phyloP scores from a whole-genome alignment of 2,329 filamentous ascomycete genomes.

The Cladophialophora yegresii region DNA sequence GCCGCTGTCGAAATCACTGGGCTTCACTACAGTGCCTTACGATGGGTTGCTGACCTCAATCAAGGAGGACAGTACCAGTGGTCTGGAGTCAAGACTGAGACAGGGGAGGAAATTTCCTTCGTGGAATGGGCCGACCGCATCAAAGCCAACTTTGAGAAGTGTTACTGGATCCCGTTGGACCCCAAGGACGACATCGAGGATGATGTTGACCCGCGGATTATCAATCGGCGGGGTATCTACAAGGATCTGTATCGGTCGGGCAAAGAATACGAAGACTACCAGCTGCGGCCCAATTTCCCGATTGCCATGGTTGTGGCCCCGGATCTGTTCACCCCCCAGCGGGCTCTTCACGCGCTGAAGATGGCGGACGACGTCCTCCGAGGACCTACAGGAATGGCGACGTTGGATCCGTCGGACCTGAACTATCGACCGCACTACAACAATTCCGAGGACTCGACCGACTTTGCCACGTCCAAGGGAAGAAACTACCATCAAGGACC shows the following conservation, averaged over 20 bases:
- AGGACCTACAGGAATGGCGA: constrained; percentile 92
- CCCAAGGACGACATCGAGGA: constrained; percentile 69
- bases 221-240: constrained; percentile 95
- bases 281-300: constrained; percentile 88
- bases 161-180: constrained; percentile 79
- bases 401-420: constrained; percentile 83
- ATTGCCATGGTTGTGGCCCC: constrained; percentile 95
- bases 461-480: constrained; percentile 91
- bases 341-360: constrained; percentile 77
- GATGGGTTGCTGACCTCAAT: constrained; percentile 72
- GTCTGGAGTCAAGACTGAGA: constrained; percentile 67
- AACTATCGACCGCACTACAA: constrained; percentile 95
- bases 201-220: constrained; percentile 73
- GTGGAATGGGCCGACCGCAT: constrained; percentile 77
- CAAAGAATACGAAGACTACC: constrained; percentile 97
- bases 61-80: constrained; percentile 71
- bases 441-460: constrained; percentile 88
- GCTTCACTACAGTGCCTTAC: constrained; percentile 83
- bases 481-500: constrained; percentile 98
- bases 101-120: constrained; percentile 67
- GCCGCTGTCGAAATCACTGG: constrained; percentile 95
- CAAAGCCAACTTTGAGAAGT: constrained; percentile 84
- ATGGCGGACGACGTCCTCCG: constrained; percentile 77
- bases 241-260: constrained; percentile 93
- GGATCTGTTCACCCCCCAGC: constrained; percentile 74